phyloP scores from a whole-genome alignment of 768 basidiomycete species.

The Mrakia hoshinonis region DNA sequence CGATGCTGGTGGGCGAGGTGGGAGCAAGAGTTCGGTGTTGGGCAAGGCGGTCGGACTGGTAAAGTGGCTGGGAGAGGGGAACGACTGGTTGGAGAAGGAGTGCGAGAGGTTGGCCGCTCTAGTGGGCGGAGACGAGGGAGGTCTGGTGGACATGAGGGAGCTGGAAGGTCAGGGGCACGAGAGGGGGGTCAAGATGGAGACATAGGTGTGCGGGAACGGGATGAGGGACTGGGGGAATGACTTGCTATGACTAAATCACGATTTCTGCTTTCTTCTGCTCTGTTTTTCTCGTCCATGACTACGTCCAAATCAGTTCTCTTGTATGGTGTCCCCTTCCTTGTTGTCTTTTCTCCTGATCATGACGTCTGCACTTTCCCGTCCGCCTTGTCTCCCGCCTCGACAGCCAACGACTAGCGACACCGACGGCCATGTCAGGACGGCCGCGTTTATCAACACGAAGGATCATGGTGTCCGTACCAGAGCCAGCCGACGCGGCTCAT shows the following conservation, averaged over 20 bases:
- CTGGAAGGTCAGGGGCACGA: too few relatives aligned
- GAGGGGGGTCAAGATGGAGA: neutral
- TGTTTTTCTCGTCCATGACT: neutral
- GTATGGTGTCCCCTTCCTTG: too few relatives aligned
- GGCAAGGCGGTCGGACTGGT: conserved; percentile 80
- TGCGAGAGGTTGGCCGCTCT: conserved; percentile 40
- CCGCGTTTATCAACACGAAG: too few relatives aligned
- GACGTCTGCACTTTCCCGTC: too few relatives aligned
- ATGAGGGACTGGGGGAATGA: neutral
- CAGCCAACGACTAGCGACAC: too few relatives aligned
- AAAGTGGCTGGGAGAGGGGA: conserved; percentile 74
- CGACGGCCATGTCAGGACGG: too few relatives aligned
- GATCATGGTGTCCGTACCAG: too few relatives aligned
- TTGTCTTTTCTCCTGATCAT: too few relatives aligned
- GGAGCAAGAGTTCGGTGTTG: conserved; percentile 72
- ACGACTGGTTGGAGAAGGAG: conserved; percentile 61
- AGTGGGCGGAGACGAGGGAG: neutral
- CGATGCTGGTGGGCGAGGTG: conserved; percentile 19
- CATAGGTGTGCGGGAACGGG: neutral
- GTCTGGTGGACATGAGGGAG: neutral
- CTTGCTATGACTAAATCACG: neutral
- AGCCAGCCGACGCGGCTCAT: too few relatives aligned
- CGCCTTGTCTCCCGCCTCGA: too few relatives aligned
- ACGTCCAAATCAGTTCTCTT: too few relatives aligned
- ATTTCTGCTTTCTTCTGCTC: neutral